phyloP scores from a whole-genome alignment of 2,329 filamentous ascomycete species.

The Tympanopsis confertula region DNA sequence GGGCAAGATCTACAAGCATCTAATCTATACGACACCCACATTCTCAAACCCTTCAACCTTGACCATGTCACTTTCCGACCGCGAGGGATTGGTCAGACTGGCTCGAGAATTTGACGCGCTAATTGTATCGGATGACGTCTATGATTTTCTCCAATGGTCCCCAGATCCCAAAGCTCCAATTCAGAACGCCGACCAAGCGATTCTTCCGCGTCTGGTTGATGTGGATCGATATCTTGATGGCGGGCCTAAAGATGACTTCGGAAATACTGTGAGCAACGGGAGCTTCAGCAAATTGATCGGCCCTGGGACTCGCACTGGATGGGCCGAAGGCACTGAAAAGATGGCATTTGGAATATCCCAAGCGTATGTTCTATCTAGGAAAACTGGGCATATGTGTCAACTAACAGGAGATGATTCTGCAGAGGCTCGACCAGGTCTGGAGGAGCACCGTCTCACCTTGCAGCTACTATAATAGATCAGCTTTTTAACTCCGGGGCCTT shows the following conservation, averaged over 20 bases:
- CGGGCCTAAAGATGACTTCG: conserved; percentile 44
- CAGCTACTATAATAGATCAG: conserved; percentile 18
- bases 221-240: conserved; percentile 45
- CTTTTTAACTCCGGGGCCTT: conserved; percentile 36
- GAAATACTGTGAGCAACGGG: conserved; percentile 48
- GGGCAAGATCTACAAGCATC: conserved; percentile 47
- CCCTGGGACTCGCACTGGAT: conserved; percentile 46
- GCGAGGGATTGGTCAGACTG: conserved; percentile 39
- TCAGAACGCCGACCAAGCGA: conserved; percentile 21
- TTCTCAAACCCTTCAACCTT: conserved; percentile 50
- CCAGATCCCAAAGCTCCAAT: conserved; percentile 7
- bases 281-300: conserved; percentile 52
- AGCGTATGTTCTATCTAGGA: conserved; percentile 26
- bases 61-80: conserved; percentile 40
- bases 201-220: conserved; percentile 44
- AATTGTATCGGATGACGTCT: conserved; percentile 51
- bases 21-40: conserved; percentile 50
- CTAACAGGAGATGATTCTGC: background rate
- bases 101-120: conserved; percentile 47
- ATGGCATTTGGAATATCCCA: conserved; percentile 46
- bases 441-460: conserved; percentile 5
- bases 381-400: background rate
- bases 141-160: conserved; percentile 53
- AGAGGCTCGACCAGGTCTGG: conserved; percentile 4
- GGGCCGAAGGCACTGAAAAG: conserved; percentile 45